Base-by-base conservation (phyloP, 768 basidiomycete species). In the Boletus rex-veris region DNA sequence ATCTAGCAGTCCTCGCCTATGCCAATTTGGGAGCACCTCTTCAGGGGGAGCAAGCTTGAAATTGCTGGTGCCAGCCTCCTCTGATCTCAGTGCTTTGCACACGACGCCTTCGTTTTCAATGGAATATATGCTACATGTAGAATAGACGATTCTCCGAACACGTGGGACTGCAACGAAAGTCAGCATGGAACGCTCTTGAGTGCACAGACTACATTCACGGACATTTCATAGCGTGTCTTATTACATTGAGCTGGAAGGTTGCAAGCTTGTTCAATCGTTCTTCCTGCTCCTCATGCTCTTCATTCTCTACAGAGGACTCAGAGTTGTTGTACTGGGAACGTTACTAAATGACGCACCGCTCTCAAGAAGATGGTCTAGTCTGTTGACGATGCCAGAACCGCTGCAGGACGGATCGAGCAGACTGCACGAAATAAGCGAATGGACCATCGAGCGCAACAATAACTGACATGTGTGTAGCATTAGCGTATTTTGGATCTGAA, bases 191-290 rank as follows among this genome's bases (percentile, higher is more conserved):
- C 12, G 19, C 49, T 11, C 28, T 43, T 9, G 21, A 31, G 36
- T 40, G 30, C 50, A 51, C 50, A 50, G 40, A 40, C 10, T 18
- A 66, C 81, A 64, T 66, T 18, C 28, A 68, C 61, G 6, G 8
- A 94, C 94, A 98, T 72, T 85, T 86, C 88, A 99, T 94, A 16
- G 97, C 96, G 65, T 98, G 97, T 65, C 81, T 83, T 62, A 98
- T 83, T 83, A 98, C 92, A 71, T 81, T 78, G 33, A 93, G 77
- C 64, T 99, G 97, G 70, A 99, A 99, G 16, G 80, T 74, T 4
- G 92, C 84, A 10, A 99, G 81, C 61, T 92, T 93, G 58, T 81
- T 78, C 42, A 99, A 76, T 37, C 97, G 85, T 35, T 84, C 84
- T 52, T 82, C 78, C 52, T 80, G 78, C 26, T 72, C 78, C 39